Evolutionary conservation across 202 grass and related monocot species (phyloP).

Genomic region (Alloteropsis angusta): DNA sequence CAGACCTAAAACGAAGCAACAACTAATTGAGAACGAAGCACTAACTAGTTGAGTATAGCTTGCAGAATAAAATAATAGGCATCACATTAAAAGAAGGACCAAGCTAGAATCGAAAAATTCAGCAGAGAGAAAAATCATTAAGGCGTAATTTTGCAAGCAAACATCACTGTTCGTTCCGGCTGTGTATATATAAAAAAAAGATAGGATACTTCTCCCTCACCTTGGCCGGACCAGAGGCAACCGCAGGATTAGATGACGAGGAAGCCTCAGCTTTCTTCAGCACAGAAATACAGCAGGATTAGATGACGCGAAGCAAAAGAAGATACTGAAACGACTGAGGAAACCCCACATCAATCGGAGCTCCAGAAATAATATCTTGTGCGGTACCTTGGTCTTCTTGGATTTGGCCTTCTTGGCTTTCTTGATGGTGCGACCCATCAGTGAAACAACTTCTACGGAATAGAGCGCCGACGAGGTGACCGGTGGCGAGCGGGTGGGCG

Average conservation of each 20-base stretch:
- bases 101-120: not conserved
- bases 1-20: slow-evolving; percentile 53
- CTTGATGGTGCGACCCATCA: slow-evolving; percentile 46
- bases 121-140: not conserved
- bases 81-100: not conserved
- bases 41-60: not conserved
- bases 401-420: slow-evolving; percentile 33
- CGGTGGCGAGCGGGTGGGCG: not conserved
- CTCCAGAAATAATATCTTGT: not conserved
- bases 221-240: slow-evolving; percentile 65
- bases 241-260: slow-evolving; percentile 21
- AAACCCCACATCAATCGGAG: not conserved
- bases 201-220: slow-evolving; percentile 12
- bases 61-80: too few species aligned
- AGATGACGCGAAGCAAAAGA: not conserved
- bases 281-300: slow-evolving; percentile 13
- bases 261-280: slow-evolving; percentile 29
- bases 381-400: slow-evolving; percentile 36
- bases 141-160: not conserved
- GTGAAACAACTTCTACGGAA: not conserved
- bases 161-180: not conserved
- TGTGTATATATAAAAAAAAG: not conserved
- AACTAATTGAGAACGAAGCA: not conserved
- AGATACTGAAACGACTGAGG: not conserved
- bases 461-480: not conserved